phyloP scores from a whole-genome alignment of 495 filamentous ascomycete species.

The Aspergillus hancockii region DNA sequence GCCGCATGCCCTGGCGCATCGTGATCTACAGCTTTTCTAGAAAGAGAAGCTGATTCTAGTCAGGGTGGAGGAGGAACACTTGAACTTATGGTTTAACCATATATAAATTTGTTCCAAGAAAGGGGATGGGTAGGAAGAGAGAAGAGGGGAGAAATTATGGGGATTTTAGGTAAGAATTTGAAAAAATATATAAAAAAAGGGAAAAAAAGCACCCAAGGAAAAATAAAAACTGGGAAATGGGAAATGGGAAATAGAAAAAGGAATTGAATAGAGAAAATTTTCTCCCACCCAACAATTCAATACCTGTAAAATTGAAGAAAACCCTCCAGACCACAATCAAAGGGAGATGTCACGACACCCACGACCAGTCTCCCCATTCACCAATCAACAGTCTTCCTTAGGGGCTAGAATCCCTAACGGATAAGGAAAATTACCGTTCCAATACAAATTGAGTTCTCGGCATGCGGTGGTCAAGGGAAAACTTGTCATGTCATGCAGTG shows the following conservation, averaged over 20 bases:
- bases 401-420: neutral
- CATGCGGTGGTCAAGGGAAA: neutral
- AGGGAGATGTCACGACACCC: neutral
- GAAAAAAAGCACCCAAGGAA: neutral
- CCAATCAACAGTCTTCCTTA: neutral
- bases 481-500: neutral
- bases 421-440: constrained; percentile 1
- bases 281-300: neutral
- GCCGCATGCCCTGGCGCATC: constrained; percentile 27
- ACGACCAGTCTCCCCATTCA: neutral
- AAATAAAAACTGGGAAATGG: too few relatives aligned
- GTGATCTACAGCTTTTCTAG: constrained; percentile 25
- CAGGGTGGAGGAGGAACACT: constrained; percentile 6
- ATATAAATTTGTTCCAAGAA: neutral
- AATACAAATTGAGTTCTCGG: neutral
- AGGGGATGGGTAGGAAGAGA: constrained; percentile 5
- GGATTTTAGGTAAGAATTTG: neutral
- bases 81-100: neutral
- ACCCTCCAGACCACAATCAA: neutral
- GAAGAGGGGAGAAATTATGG: constrained; percentile 2
- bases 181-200: neutral
- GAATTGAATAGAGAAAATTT: constrained; percentile 6
- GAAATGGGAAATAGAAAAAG: too few relatives aligned
- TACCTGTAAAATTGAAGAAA: neutral
- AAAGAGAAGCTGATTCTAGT: constrained; percentile 9